These are phyloP conservation scores for Acanthamoeba triangularis DNA, from an alignment of 208 protist genomes.

Conservation along the genomic window DNA sequence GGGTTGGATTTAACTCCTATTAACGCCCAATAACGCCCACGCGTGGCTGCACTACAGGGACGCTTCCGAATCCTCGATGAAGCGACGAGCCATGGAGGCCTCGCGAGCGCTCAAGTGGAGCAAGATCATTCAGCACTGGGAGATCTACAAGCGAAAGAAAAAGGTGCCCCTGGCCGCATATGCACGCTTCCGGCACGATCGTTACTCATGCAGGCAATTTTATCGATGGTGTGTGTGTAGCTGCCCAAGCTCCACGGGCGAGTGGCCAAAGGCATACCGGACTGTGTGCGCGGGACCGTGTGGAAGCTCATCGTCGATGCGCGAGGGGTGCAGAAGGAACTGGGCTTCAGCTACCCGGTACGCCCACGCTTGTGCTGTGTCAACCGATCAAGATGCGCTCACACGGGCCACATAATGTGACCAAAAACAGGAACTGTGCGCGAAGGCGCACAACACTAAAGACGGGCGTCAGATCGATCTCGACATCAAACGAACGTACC, in stretches of 20 bases:
- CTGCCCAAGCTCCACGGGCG: not conserved
- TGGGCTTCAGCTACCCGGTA: slow-evolving; percentile 20
- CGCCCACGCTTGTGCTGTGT: not conserved
- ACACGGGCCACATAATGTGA: not conserved
- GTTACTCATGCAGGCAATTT: too few species aligned
- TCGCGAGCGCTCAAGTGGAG: slow-evolving; percentile 18
- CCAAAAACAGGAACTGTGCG: not conserved
- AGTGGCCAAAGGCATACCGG: slow-evolving; percentile 33
- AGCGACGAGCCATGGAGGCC: not conserved
- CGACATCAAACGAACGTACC: slow-evolving; percentile 25
- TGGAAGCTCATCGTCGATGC: not conserved
- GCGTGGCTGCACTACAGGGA: not conserved
- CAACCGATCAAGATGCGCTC: not conserved
- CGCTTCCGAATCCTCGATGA: not conserved
- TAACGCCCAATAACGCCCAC: too few species aligned
- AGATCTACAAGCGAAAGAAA: slow-evolving; percentile 21
- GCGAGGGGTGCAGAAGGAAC: not conserved
- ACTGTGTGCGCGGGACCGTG: slow-evolving; percentile 3
- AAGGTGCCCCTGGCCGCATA: not conserved
- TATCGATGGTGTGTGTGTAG: not conserved
- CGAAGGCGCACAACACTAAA: not conserved
- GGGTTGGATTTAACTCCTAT: too few species aligned
- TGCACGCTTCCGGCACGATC: too few species aligned
- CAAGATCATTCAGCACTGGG: slow-evolving; percentile 1
- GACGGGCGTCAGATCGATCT: slow-evolving; percentile 10